Percentiles rank a stretch among this genome's conserved stretches.
These are phyloP conservation scores for Eragrostis curvula DNA, from an alignment of 176 grass and related monocot genomes.

Conservation along the genomic window DNA sequence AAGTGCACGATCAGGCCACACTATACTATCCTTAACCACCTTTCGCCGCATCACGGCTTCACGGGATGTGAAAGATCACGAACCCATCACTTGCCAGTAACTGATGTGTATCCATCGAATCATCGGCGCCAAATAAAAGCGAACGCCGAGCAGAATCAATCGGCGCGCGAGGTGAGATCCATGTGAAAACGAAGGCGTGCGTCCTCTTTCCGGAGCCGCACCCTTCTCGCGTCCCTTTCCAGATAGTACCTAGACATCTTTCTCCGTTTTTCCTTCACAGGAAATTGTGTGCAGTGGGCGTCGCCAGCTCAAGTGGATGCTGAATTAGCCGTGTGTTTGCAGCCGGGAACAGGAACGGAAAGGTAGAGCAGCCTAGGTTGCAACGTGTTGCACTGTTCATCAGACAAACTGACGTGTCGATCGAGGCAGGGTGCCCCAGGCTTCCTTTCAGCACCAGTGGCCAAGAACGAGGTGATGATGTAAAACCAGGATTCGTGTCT, in stretches of 20 bases:
- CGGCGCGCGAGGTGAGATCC: not conserved
- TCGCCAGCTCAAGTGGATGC: not conserved
- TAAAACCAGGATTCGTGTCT: too few species aligned
- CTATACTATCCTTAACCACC: not conserved
- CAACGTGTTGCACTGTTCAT: not conserved
- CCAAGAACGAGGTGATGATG: too few species aligned
- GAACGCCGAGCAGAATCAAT: not conserved
- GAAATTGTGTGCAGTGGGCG: not conserved
- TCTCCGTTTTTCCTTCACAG: not conserved
- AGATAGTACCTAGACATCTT: conserved; percentile 2
- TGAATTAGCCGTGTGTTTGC: not conserved
- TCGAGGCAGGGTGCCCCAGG: too few species aligned
- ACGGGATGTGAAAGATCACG: not conserved
- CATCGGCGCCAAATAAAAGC: not conserved
- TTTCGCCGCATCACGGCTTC: not conserved
- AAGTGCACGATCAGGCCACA: conserved; percentile 23
- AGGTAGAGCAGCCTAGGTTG: not conserved
- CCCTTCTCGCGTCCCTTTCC: conserved; percentile 23
- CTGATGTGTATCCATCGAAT: not conserved
- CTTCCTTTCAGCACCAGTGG: too few species aligned
- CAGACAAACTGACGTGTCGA: not conserved
- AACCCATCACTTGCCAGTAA: not conserved
- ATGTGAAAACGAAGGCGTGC: conserved; percentile 13
- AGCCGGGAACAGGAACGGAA: not conserved
- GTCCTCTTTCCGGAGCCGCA: not conserved